Evolutionary conservation across 2,329 filamentous ascomycete genomes (phyloP).

Genomic region (Claviceps africana): DNA sequence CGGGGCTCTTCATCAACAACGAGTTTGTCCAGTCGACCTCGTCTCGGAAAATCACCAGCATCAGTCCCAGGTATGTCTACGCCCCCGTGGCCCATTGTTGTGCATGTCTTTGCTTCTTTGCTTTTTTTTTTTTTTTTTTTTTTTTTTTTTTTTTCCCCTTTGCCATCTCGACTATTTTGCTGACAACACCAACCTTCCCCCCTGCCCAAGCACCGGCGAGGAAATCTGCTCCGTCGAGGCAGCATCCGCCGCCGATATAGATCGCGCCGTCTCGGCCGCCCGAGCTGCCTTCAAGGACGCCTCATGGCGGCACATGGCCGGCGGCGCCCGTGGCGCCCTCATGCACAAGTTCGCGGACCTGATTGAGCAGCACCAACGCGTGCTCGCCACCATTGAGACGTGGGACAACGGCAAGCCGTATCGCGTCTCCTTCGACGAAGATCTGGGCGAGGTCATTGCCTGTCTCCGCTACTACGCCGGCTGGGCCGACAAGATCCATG

Average conservation of each 20-base stretch:
- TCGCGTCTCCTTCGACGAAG: constrained; percentile 48
- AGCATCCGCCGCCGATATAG: constrained; percentile 17
- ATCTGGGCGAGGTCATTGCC: constrained; percentile 34
- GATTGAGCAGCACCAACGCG: constrained; percentile 46
- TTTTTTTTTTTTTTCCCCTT: too few species aligned
- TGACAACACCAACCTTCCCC: neutral
- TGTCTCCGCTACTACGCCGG: constrained; percentile 62
- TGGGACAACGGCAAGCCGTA: constrained; percentile 71
- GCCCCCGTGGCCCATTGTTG: too few species aligned
- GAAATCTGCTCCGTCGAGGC: constrained; percentile 20
- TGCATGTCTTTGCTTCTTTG: too few species aligned
- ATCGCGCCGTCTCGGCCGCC: constrained; percentile 29
- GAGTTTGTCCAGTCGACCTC: constrained; percentile 51
- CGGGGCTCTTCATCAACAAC: constrained; percentile 66
- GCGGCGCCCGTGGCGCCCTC: constrained; percentile 52
- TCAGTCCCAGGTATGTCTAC: constrained; percentile 37
- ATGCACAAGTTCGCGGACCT: constrained; percentile 60
- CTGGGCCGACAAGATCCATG: constrained; percentile 66
- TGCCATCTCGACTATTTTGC: too few species aligned
- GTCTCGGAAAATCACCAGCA: constrained; percentile 41
- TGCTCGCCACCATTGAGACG: constrained; percentile 46
- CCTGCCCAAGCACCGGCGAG: constrained; percentile 17
- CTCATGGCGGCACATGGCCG: constrained; percentile 54
- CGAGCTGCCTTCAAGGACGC: constrained; percentile 53
- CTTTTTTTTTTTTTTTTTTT: too few species aligned